These are phyloP conservation scores for Gastrolobium villosum DNA, from an alignment of 306 rosid genomes.

Conservation along the genomic window DNA sequence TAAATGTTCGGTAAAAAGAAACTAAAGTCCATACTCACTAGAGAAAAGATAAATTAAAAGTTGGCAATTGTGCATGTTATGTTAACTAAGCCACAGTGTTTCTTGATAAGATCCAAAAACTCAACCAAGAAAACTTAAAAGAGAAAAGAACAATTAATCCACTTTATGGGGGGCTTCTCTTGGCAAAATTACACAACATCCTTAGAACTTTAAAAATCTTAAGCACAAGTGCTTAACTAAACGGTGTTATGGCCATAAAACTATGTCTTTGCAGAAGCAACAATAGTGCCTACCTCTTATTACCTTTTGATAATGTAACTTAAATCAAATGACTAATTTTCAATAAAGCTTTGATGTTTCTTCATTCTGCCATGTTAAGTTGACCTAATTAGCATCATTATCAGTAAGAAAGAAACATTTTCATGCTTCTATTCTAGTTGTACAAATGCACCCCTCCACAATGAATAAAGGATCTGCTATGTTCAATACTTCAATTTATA, in stretches of 20 bases:
- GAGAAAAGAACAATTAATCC: not conserved
- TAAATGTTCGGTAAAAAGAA: slow-evolving; percentile 25
- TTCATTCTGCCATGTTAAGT: not conserved
- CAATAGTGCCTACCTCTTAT: not conserved
- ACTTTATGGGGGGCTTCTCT: not conserved
- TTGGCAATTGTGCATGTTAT: slow-evolving; percentile 7
- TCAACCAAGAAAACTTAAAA: not conserved
- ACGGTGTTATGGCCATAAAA: not conserved
- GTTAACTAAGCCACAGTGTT: slow-evolving; percentile 1
- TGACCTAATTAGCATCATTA: not conserved
- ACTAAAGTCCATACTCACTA: slow-evolving; percentile 11
- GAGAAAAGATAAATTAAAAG: slow-evolving; percentile 31
- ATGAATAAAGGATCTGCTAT: not conserved
- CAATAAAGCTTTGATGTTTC: not conserved
- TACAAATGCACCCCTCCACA: not conserved
- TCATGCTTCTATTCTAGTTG: not conserved
- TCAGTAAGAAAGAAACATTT: not conserved
- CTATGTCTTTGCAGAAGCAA: not conserved
- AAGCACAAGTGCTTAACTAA: slow-evolving; percentile 1
- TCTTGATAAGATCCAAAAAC: not conserved
- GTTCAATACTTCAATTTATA: not conserved
- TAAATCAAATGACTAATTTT: slow-evolving; percentile 3
- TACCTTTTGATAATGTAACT: not conserved
- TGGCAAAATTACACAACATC: not conserved
- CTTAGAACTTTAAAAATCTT: not conserved